Conservation (phyloP, 2,329 filamentous ascomycete genomes). For the Claviceps fusiformis region DNA sequence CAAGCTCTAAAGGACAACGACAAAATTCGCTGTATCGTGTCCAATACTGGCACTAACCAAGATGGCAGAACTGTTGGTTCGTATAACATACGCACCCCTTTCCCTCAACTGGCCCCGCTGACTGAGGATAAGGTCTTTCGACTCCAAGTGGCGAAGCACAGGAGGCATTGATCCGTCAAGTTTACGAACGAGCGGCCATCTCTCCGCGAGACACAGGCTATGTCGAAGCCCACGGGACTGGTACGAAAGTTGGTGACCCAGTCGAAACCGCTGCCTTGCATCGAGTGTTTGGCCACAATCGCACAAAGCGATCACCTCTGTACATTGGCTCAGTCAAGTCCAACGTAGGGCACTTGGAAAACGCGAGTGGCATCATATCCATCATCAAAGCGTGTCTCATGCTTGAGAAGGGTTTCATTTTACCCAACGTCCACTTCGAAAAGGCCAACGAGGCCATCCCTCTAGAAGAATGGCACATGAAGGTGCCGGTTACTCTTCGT, state of each 20-base stretch:
- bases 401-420: slow-evolving; percentile 35
- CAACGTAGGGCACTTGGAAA: slow-evolving; percentile 39
- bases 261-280: slow-evolving; percentile 37
- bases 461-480: slow-evolving; percentile 34
- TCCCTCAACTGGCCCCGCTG: background rate
- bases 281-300: slow-evolving; percentile 26
- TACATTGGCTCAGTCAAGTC: slow-evolving; percentile 36
- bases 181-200: slow-evolving; percentile 20
- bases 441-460: slow-evolving; percentile 34
- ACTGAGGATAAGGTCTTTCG: slow-evolving; percentile 33
- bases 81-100: background rate
- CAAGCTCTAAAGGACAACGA: slow-evolving; percentile 42
- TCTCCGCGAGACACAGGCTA: slow-evolving; percentile 17
- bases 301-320: slow-evolving; percentile 27
- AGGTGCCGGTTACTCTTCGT: slow-evolving; percentile 29
- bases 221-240: slow-evolving; percentile 41
- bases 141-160: slow-evolving; percentile 40
- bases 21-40: slow-evolving; percentile 36
- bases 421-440: slow-evolving; percentile 37
- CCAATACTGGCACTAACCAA: slow-evolving; percentile 36
- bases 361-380: slow-evolving; percentile 34
- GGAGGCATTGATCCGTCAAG: slow-evolving; percentile 22
- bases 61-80: slow-evolving; percentile 33
- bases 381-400: slow-evolving; percentile 39
- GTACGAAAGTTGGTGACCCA: slow-evolving; percentile 41